Evolutionary conservation across 306 rosid genomes (phyloP).

Genomic region (Luffa aegyptiaca): DNA sequence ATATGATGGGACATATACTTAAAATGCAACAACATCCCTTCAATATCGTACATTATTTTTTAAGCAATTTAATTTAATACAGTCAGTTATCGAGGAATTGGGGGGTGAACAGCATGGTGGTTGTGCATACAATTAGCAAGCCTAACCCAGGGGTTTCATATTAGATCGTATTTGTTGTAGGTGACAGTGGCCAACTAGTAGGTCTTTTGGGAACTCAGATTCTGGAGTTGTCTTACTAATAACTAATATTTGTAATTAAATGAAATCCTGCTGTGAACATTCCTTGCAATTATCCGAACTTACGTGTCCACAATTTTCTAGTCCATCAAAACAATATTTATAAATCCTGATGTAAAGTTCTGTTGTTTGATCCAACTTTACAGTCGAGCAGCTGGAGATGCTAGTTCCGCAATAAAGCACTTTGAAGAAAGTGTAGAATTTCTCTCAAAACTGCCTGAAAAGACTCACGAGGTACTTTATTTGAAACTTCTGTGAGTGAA

Average conservation of each 20-base stretch:
- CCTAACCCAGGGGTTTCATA: background rate
- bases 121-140: background rate
- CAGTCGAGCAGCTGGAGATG: constrained; percentile 89
- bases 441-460: constrained; percentile 71
- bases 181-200: background rate
- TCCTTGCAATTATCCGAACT: background rate
- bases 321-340: background rate
- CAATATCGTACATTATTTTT: background rate
- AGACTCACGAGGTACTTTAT: constrained; percentile 61
- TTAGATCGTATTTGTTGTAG: background rate
- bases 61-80: background rate
- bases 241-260: background rate
- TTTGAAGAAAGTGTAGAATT: constrained; percentile 85
- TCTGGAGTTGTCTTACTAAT: background rate
- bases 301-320: background rate
- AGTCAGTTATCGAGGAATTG: background rate
- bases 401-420: constrained; percentile 58
- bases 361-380: constrained; percentile 10
- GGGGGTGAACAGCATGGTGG: too few relatives aligned
- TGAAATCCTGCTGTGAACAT: background rate
- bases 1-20: background rate
- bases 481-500: constrained; percentile 12
- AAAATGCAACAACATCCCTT: background rate
- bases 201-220: background rate
- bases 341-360: background rate